Conservation (phyloP, 2,329 filamentous ascomycete genomes). For the Neopestalotiopsis sp. region DNA sequence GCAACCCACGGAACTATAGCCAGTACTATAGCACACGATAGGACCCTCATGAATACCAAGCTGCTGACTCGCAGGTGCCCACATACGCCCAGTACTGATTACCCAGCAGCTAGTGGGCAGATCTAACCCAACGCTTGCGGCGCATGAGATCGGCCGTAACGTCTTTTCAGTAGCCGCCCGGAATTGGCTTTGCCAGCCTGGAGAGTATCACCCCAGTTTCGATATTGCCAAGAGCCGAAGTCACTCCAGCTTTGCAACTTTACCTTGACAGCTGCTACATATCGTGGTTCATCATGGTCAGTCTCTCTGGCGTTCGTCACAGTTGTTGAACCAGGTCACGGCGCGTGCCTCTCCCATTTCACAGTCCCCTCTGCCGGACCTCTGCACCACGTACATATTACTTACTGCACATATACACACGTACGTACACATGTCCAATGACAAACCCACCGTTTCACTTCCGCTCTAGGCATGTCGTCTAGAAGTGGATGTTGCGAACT, state of each 20-base stretch:
- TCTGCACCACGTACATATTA: neutral
- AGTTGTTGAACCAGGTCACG: neutral
- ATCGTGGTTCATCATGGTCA: neutral
- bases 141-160: neutral
- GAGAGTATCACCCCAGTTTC: neutral
- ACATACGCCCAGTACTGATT: neutral
- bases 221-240: neutral
- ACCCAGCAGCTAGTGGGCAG: neutral
- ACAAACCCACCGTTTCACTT: constrained; percentile 11
- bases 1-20: neutral
- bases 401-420: neutral
- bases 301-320: neutral
- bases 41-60: neutral
- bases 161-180: constrained; percentile 9
- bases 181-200: neutral
- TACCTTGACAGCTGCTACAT: neutral
- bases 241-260: neutral
- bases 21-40: constrained; percentile 6
- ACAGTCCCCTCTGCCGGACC: neutral
- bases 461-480: constrained; percentile 16
- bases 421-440: neutral
- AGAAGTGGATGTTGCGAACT: constrained; percentile 8
- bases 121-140: neutral
- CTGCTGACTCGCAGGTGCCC: neutral
- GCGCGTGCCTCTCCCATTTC: neutral